Evolutionary conservation across 371 early-diverging fungal genomes (phyloP), one percentile per base, ranked within the genome.

Genomic region (Mucor piriformis): DNA sequence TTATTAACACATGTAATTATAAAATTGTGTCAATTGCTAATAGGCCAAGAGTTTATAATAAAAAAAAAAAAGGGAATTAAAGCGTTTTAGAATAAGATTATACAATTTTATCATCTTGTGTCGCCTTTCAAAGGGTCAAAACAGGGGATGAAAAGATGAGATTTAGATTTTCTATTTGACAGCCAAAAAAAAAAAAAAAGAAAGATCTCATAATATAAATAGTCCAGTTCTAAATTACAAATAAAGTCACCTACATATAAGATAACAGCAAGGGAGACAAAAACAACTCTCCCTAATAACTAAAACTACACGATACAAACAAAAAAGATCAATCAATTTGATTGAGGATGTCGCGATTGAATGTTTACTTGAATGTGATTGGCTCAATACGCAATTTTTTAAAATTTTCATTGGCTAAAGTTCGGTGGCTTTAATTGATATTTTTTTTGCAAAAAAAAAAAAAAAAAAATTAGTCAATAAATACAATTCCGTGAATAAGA

Each of bases 301-400:
- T 21, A 32, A 16, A 25, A 49, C 25, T 29, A 29, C 29, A 29
- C 29, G 7, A 48, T 32, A 50, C 16, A 50, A 37, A 25, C 8
- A 52, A n/a, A 52, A 24, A 61, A 61, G 62, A 61, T 61, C 56
- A 49, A 55, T 40, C 32, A 49, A 40, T 54, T 58, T 54, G 64
- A 64, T 64, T 49, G 24, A 53, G 33, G 23, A 64, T 64, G 64
- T 64, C 59, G 64, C 64, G 59, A 64, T 64, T 54, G 50, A 54
- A 54, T 32, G 18, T 43, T 43, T 50, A 29, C 21, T 21, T 1
- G 6, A 10, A 35, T 33, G 7, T 61, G 43, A 66, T 66, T 66
- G 66, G 66, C 35, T 49, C n/a, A 48, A 57, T 29, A 15, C 21
- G 34, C 32, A 16, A 57, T 32, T 53, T 66, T 57, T 20, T 33